Evolutionary conservation across 2,329 filamentous ascomycete species (phyloP), one percentile per base, ranked within the genome.

Genomic region (Diaporthe australafricana): DNA sequence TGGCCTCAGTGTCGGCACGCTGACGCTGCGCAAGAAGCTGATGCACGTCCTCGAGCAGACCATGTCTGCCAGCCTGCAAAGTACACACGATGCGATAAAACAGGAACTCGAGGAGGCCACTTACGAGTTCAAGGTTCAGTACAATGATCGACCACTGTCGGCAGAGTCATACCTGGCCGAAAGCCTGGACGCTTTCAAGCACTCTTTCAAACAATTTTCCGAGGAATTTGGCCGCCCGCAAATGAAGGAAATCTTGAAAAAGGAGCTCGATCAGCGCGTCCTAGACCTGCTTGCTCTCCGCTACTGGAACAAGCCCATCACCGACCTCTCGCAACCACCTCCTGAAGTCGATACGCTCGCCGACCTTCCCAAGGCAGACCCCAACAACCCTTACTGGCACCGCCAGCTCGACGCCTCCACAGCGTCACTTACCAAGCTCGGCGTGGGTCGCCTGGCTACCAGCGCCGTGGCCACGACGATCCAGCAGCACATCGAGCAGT

Each of bases 111-210:
- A 98, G 78, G 96, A 99, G 82, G 95, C 96, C 3, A 96, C 94
- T 0, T 99, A 99, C 79, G 96, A 99, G 82, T 99, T 98, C 87
- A 99, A 99, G 81, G 96, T 99, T 6, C 97, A 99, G 81, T 99
- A 99, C 84, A 99, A 99, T 78, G 96, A 99, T 80, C 91, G 96
- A 8, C 94, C 96, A 1, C 86, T 99, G 45, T 98, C 94, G 65
- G 96, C 96, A 2, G 96, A 99, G 80, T 98, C 96, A 5, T 99
- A 99, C 80, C 89, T 99, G 48, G 96, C 96, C 2, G 96, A 98
- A 81, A 97, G 94, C 76, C 85, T 99, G 4, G 96, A 99, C 81
- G 92, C 92, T 25, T 98, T 99, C 88, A 99, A 99, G 83, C 97
- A 98, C 81, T 94, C 94, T 0, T 99, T 99, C 84, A 98, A 98